Evolutionary conservation across 148 eudicot genomes (phyloP), one percentile per base, ranked within the genome.

Genomic region (Cornus suecica): DNA sequence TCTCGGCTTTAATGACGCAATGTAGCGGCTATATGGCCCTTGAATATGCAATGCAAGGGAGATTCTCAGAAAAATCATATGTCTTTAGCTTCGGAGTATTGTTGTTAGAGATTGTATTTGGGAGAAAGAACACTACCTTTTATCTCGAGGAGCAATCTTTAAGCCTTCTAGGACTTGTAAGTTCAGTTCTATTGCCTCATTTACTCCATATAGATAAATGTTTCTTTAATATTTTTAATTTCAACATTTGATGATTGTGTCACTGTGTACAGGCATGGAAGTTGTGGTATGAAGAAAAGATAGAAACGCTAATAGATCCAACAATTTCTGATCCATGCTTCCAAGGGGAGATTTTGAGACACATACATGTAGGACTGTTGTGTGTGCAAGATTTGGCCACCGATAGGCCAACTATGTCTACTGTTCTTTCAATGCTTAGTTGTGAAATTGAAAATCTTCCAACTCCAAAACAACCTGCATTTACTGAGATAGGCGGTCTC

Each of bases 21-120:
- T 10, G 86, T 84, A 64, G 85, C 72, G 83, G 83, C n/a, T 85
- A 80, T 25, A 82, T 80, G 83, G 67, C 83, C 28, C 85, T 83
- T 1, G 81, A 83, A 41, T 85, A 85, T 51, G 80, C 83, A 58
- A 80, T 80, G 80, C 48, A 72, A 6, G 88, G 88, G 1, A 71
- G 68, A 14, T 85, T 85, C 42, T 85, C 85, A 2, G 85, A 77
- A 70, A 85, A 82, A 75, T 80, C 84, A 6, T 85, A 85, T 60
- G 71, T 83, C 7, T 85, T 60, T 64, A 80, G 82, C 76, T 80
- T 85, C 6, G 88, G 88, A 20, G 84, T 85, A 45, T 10, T 85
- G 73, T 26, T 87, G 30, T 22, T 87, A 76, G 86, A 85, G 68
- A 83, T 85, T 25, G 68, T 85, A 72, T 75, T 80, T 41, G 86